phyloP scores from a whole-genome alignment of 306 rosid species.

The Pyrus betulifolia region DNA sequence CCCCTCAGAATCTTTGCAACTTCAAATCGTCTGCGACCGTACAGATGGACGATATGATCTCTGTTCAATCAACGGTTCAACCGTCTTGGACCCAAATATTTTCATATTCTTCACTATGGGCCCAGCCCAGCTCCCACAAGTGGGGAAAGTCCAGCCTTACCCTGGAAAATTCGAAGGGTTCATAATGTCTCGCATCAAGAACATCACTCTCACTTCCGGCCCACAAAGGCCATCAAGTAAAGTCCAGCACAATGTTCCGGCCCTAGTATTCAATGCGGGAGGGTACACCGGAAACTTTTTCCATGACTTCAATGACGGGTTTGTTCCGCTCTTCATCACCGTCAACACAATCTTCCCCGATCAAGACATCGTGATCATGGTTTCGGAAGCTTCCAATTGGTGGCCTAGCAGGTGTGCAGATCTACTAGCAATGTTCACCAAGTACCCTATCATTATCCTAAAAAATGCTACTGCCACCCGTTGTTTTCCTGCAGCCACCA shows the following conservation, averaged over 20 bases:
- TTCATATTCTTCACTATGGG: constrained; percentile 23
- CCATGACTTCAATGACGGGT: constrained; percentile 45
- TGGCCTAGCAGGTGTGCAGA: constrained; percentile 39
- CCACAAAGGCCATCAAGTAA: constrained; percentile 22
- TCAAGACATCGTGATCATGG: constrained; percentile 29
- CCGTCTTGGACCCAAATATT: constrained; percentile 21
- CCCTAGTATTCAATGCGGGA: constrained; percentile 35
- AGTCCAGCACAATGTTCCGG: constrained; percentile 36
- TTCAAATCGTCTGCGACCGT: constrained; percentile 28
- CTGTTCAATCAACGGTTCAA: constrained; percentile 29
- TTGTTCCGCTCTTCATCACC: constrained; percentile 56
- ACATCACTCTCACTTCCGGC: constrained; percentile 21
- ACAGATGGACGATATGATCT: constrained; percentile 22
- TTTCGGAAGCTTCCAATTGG: constrained; percentile 18
- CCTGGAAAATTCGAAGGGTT: constrained; percentile 33
- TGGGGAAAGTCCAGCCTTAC: constrained; percentile 31
- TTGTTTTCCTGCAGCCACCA: constrained; percentile 29
- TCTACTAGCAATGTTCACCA: constrained; percentile 17
- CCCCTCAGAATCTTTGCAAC: background rate
- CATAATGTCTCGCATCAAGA: constrained; percentile 22
- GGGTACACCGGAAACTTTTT: constrained; percentile 53
- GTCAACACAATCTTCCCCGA: constrained; percentile 12
- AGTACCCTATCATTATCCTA: constrained; percentile 15
- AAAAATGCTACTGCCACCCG: constrained; percentile 15
- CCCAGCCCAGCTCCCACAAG: background rate